A percentile compares a stretch with the other conserved stretches of the same genome.
Conservation (phyloP, 352 stramenopile genomes). For the Pythium myriotylum region DNA sequence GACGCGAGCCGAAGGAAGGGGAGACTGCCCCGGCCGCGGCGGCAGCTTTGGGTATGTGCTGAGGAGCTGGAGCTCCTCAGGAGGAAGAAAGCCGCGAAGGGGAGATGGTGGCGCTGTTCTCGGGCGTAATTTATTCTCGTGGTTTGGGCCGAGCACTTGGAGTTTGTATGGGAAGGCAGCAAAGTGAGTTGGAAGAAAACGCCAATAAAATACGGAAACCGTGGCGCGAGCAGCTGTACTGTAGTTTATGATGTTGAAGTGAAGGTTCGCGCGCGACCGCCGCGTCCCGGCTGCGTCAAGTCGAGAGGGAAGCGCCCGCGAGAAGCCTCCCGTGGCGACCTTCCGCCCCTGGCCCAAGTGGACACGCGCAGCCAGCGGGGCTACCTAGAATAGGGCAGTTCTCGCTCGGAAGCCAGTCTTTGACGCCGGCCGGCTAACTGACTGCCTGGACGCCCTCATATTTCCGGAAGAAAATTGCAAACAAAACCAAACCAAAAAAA, state of each 20-base stretch:
- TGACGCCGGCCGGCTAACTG: not conserved
- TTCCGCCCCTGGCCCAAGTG: slow-evolving; percentile 2
- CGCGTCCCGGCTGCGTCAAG: slow-evolving; percentile 20
- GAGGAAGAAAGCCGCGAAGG: slow-evolving; percentile 23
- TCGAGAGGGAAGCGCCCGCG: slow-evolving; percentile 20
- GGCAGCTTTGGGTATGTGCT: slow-evolving; percentile 30
- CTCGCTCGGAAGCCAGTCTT: not conserved
- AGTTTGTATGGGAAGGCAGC: slow-evolving; percentile 10
- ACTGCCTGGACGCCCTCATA: slow-evolving; percentile 1
- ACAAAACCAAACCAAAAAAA: not conserved
- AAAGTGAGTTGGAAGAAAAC: slow-evolving; percentile 19
- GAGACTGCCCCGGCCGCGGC: slow-evolving; percentile 3
- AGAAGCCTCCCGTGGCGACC: slow-evolving; percentile 21
- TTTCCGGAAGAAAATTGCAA: not conserved
- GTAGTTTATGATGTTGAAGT: slow-evolving; percentile 36
- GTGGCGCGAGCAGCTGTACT: not conserved
- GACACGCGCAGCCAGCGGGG: too few species aligned
- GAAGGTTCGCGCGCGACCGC: slow-evolving; percentile 5
- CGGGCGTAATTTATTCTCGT: slow-evolving; percentile 25
- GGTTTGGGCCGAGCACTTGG: slow-evolving; percentile 5
- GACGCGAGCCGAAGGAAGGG: not conserved
- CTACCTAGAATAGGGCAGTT: not conserved
- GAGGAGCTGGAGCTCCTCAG: slow-evolving; percentile 1
- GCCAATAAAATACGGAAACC: slow-evolving; percentile 31
- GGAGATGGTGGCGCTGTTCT: slow-evolving; percentile 20